phyloP scores from a whole-genome alignment of 2,329 filamentous ascomycete genomes.

The Colletotrichum chlorophyti region DNA sequence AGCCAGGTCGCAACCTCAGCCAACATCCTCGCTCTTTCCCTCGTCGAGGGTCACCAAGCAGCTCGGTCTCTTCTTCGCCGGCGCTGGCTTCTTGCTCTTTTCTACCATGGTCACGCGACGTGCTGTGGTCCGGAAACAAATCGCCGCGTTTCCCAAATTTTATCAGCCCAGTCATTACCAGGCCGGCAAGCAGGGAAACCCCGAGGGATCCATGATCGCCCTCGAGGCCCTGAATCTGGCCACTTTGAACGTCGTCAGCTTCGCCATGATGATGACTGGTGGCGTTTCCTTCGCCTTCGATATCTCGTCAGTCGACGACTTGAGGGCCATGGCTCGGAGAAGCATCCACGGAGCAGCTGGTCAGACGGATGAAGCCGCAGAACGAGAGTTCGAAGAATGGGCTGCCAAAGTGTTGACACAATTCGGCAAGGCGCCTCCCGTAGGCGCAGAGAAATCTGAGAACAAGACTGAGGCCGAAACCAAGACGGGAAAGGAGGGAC shows the following conservation, averaged over 20 bases:
- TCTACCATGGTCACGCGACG: conserved; percentile 76
- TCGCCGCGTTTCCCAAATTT: conserved; percentile 71
- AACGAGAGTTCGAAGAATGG: conserved; percentile 69
- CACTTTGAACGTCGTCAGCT: conserved; percentile 81
- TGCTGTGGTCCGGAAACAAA: conserved; percentile 68
- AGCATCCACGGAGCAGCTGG: conserved; percentile 42
- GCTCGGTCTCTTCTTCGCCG: conserved; percentile 75
- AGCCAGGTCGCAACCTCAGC: conserved; percentile 28
- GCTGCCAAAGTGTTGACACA: conserved; percentile 64
- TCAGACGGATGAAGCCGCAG: conserved; percentile 55
- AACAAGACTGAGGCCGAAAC: conserved; percentile 8
- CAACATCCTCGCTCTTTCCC: conserved; percentile 24
- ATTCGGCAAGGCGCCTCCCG: conserved; percentile 41
- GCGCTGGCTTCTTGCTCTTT: conserved; percentile 76
- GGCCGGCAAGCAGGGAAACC: conserved; percentile 46
- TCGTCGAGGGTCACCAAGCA: conserved; percentile 49
- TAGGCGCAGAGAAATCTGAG: not conserved
- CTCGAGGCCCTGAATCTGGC: conserved; percentile 84
- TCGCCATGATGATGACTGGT: conserved; percentile 77
- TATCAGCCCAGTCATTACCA: conserved; percentile 68
- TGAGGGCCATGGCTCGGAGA: conserved; percentile 59
- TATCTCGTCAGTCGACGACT: conserved; percentile 72
- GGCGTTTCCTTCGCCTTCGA: conserved; percentile 80
- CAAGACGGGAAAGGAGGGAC: conserved; percentile 25
- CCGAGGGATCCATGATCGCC: conserved; percentile 75